Base-by-base conservation (phyloP, 768 basidiomycete genomes). In the Hydnum rufescens region DNA sequence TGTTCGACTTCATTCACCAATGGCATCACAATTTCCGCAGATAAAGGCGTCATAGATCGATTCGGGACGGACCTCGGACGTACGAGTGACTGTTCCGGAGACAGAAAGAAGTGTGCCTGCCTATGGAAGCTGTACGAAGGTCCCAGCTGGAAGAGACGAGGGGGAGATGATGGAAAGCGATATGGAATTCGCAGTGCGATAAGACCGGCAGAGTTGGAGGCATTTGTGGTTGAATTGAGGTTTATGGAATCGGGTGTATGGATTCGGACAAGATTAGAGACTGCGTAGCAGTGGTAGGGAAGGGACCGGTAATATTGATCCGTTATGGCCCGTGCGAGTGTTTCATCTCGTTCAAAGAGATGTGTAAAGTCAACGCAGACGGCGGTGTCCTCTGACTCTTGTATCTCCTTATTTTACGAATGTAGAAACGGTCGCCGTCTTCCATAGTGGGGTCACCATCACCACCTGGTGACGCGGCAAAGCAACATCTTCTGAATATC, bases 261-360 rank as follows among this genome's bases (percentile, higher is more conserved):
- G 63, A 84, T 76, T 31, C 85, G 75, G 50, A 99, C 83, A 39
- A 97, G 74, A 60, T 86, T 84, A 61, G 86, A 77, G 19, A 99
- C 72, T 2, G 92, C 89, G 57, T 89, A 82, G 48, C 87, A 80
- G 34, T 97, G 74, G 66, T 85, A 99, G 0, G 93, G 93, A 1
- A 96, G 70, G 67, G 97, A 97, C 30, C 95, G 80, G 63, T 97
- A 96, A 63, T 99, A 97, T 63, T 95, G 88, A 56, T 78, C 82
- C 58, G 84, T 80, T 54, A 99, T 87, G 2, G 93, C 93, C 57
- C 84, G 77, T 0, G 93, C 92, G 22, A 97, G 80, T 3, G 90
- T 80, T 57, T 95, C 90, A 63, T 96, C 92, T 51, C 78, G 75
- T 62, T 82, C 78, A 26, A 95, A 74, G 32, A 97, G 73, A 63